Evolutionary conservation across 1,284 basidiomycete genomes (phyloP).

Genomic region (Volvariella surrecta): DNA sequence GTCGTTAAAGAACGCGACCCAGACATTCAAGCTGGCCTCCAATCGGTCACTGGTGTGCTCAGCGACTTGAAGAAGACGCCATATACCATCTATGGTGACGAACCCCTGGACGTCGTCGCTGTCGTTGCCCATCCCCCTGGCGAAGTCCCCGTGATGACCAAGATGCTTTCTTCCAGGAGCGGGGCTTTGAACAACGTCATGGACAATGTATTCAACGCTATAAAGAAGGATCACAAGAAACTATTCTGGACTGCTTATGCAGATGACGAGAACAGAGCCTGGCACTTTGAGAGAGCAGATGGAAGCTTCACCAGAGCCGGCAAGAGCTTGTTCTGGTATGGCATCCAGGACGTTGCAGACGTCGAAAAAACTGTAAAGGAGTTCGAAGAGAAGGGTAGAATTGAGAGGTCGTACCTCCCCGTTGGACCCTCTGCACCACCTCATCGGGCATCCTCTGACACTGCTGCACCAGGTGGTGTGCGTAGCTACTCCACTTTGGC

Average conservation of each 20-base stretch:
- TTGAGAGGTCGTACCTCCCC: slow-evolving; percentile 85
- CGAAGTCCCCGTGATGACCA: slow-evolving; percentile 88
- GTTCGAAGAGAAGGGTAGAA: slow-evolving; percentile 82
- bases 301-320: slow-evolving; percentile 96
- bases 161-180: slow-evolving; percentile 82
- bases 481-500: slow-evolving; percentile 72
- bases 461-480: slow-evolving; percentile 24
- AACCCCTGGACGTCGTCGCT: slow-evolving; percentile 92
- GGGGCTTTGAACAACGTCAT: slow-evolving; percentile 92
- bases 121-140: slow-evolving; percentile 89
- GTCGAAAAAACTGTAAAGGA: slow-evolving; percentile 81
- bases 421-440: slow-evolving; percentile 78
- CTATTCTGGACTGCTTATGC: slow-evolving; percentile 96
- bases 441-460: slow-evolving; percentile 31
- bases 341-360: slow-evolving; percentile 86
- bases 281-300: slow-evolving; percentile 99
- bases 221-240: slow-evolving; percentile 91
- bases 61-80: slow-evolving; percentile 74
- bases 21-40: slow-evolving; percentile 78
- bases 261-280: slow-evolving; percentile 93
- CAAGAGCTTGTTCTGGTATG: slow-evolving; percentile 95
- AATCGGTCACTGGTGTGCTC: slow-evolving; percentile 88
- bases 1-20: slow-evolving; percentile 93
- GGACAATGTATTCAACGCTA: slow-evolving; percentile 95
- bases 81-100: slow-evolving; percentile 96